Evolutionary conservation across 495 filamentous ascomycete genomes (phyloP), one percentile per base, ranked within the genome.

Genomic region (Penicillium lividum): DNA sequence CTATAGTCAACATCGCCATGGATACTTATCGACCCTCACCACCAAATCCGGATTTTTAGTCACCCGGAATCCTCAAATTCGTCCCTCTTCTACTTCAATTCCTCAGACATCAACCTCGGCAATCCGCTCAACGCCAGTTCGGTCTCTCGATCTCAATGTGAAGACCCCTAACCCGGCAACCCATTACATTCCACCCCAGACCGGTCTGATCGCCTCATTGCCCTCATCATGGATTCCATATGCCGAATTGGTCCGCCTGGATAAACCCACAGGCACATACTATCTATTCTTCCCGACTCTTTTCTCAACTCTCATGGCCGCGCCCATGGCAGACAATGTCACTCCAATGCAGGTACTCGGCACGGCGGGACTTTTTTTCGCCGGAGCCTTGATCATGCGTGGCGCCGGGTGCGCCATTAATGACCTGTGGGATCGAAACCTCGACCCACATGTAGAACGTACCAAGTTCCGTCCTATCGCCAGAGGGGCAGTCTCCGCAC

Each of bases 351-450:
- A 79, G 79, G 47, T 91, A 4, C 76, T 86, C 29, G 77, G 89
- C 3, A 95, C 90, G 2, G 80, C 81, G 3, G 73, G 84, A 3
- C 85, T 97, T 53, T 98, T 98, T 79, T 86, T 94, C 68, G 75
- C 83, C 8, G 94, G 94, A 42, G 93, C 94, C 3, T 68, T 97
- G 57, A 87, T 97, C 65, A 98, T 98, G 94, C 91, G 94, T 52
- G 92, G 94, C 30, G 94, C 94, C n/a, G 94, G 94, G 15, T 98
- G 94, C 74, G 88, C 94, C 33, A 94, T 98, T 77, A 98, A 98
- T 73, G 94, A 98, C 69, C 82, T 98, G 45, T 97, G 91, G 93
- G 94, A 98, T 74, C 86, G 91, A 61, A 89, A 96, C 65, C 83
- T 98, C 16, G 94, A 98, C 72, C 90, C 89, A 22, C 84, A 92